Conservation (phyloP, 805 yeast species). For the Torulaspora quercuum region DNA sequence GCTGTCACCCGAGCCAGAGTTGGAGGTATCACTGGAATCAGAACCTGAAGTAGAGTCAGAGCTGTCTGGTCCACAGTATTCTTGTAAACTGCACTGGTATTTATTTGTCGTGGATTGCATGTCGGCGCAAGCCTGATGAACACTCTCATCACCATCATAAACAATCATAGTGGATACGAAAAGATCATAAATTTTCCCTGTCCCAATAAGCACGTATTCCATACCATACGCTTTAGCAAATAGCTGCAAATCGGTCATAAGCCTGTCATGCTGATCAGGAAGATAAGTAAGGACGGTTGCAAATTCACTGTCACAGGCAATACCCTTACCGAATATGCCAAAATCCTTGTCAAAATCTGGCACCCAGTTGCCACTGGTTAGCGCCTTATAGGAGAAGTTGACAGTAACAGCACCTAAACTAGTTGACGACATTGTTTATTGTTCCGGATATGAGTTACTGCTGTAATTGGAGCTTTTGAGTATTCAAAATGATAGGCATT, state of each 20-base stretch:
- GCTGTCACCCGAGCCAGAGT: neutral
- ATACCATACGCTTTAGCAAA: conserved; percentile 4
- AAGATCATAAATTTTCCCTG: neutral
- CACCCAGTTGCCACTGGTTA: conserved; percentile 4
- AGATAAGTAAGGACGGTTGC: conserved; percentile 4
- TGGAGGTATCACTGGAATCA: neutral
- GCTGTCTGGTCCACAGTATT: conserved; percentile 6
- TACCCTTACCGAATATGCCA: conserved; percentile 3
- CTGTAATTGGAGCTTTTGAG: no score
- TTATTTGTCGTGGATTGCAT: neutral
- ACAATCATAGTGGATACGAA: conserved; percentile 2
- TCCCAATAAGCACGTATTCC: conserved; percentile 1
- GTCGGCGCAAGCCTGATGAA: conserved; percentile 1
- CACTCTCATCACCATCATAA: conserved; percentile 3
- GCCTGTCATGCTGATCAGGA: conserved; percentile 2
- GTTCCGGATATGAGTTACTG: no score
- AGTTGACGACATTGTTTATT: no score
- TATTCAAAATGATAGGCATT: no score
- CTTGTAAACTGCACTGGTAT: conserved; percentile 1
- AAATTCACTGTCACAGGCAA: conserved; percentile 2
- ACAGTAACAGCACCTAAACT: no score
- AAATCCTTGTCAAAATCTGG: conserved; percentile 1
- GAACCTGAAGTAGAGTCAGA: conserved; percentile 1
- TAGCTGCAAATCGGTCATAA: neutral
- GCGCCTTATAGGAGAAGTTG: conserved; percentile 4